Evolutionary conservation across 495 filamentous ascomycete genomes (phyloP).

Genomic region (Aspergillus ellipticus): DNA sequence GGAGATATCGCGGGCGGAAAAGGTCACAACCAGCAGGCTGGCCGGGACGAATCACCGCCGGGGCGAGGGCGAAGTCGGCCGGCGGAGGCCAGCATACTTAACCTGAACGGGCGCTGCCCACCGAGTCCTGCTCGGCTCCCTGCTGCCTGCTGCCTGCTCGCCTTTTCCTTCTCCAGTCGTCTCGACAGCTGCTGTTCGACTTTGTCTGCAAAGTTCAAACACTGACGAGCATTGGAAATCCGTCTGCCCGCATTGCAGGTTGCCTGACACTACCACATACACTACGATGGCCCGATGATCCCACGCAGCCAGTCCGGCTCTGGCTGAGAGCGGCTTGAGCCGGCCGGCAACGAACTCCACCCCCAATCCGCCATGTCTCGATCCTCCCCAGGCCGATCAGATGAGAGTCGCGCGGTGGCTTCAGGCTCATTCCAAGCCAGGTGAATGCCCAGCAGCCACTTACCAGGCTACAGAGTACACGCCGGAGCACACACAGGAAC

Average conservation of each 20-base stretch:
- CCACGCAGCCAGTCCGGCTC: neutral
- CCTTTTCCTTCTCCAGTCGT: neutral
- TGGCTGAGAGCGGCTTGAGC: constrained; percentile 5
- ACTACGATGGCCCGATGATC: constrained; percentile 1
- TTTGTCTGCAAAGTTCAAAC: neutral
- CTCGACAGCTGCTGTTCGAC: neutral
- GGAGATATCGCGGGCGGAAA: neutral
- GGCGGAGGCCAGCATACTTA: constrained; percentile 4
- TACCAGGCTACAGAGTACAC: neutral
- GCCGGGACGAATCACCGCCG: neutral
- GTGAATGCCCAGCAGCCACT: neutral
- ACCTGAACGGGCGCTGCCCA: constrained; percentile 5
- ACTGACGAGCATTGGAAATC: neutral
- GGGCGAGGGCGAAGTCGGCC: constrained; percentile 12
- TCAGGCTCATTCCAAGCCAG: neutral
- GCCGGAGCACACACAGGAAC: neutral
- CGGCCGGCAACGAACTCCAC: constrained; percentile 11
- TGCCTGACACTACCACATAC: neutral
- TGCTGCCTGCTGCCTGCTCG: neutral
- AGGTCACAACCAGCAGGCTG: neutral
- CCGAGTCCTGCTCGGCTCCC: neutral
- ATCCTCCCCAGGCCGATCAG: neutral
- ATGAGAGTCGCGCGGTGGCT: neutral
- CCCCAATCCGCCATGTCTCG: neutral
- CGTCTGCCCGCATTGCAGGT: neutral